Evolutionary conservation across 2,329 filamentous ascomycete genomes (phyloP), one percentile per base, ranked within the genome.

Genomic region (Apiospora saccharicola): DNA sequence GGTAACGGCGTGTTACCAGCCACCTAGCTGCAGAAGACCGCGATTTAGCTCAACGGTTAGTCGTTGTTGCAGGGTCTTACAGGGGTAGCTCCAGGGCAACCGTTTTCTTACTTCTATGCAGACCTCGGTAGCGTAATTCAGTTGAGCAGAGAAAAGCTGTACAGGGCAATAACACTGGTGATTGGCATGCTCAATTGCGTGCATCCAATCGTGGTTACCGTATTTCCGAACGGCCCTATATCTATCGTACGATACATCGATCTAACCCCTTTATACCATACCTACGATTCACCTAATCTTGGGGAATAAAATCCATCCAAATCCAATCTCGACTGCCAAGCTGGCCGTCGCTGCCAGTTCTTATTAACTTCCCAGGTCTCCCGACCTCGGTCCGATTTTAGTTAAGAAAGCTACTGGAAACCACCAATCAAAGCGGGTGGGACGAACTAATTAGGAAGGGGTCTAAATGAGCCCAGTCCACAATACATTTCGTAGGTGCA

Each of bases 391-490:
- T 53, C 51, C 53, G 53, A 34, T 30, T 34, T 34, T 22, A 22
- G 19, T 34, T 34, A 5, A 3, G 16, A 30, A 16, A 19, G 16
- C 5, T 8, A 30, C 12, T 16, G 43, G 19, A 61, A 30, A 7
- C 51, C 30, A 61, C 53, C 53, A 61, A 61, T 61, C 53, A 61
- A 61, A 34, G 22, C 16, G 7, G 53, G 53, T 61, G 53, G 53
- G 22, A 34, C 53, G 53, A 37, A 61, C 53, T 61, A 61, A 61
- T 61, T 61, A 34, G 53, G 53, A 61, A 61, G 26, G 51, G 37
- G 37, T 41, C 51, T 57, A 57, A 34, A 34, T 34, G 51, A 34
- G 51, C 26, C 47, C 53, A 61, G 6, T n/a, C 53, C 26, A 61
- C 53, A 34, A 37, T 47, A 19, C 7, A 22, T 8, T 2, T 14